Conservation (phyloP, 305 asterid species). For the Fraxinus albicans region DNA sequence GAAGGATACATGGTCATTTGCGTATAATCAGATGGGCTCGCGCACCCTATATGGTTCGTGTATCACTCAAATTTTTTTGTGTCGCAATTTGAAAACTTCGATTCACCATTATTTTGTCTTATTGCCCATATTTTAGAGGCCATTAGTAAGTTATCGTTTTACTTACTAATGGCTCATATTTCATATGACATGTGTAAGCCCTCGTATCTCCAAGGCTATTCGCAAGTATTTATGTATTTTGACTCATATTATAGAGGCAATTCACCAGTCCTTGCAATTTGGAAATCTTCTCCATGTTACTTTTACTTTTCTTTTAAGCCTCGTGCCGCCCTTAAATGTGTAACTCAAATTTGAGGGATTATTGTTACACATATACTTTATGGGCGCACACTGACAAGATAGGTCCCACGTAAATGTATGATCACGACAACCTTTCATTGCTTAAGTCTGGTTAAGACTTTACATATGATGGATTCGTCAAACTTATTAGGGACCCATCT, state of each 20-base stretch:
- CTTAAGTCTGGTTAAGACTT: neutral
- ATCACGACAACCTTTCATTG: neutral
- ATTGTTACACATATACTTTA: too few relatives aligned
- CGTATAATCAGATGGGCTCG: neutral
- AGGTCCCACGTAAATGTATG: neutral
- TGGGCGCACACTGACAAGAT: neutral
- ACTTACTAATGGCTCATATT: neutral
- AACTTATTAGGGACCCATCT: too few relatives aligned
- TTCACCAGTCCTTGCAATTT: neutral
- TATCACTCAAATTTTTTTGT: neutral
- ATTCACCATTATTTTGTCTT: neutral
- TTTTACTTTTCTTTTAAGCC: neutral
- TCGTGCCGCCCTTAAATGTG: neutral
- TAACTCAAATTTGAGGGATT: neutral
- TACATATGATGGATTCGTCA: too few relatives aligned
- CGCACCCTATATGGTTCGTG: neutral
- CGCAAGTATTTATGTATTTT: neutral
- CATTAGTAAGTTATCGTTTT: neutral
- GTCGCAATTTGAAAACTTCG: neutral
- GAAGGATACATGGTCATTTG: neutral
- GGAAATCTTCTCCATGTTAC: neutral
- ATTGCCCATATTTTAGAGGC: neutral
- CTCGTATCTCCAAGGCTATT: too few relatives aligned
- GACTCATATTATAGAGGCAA: neutral
- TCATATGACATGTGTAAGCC: neutral